These are phyloP conservation scores for Lactarius hengduanensis DNA, from an alignment of 768 basidiomycete species.

Conservation along the genomic window DNA sequence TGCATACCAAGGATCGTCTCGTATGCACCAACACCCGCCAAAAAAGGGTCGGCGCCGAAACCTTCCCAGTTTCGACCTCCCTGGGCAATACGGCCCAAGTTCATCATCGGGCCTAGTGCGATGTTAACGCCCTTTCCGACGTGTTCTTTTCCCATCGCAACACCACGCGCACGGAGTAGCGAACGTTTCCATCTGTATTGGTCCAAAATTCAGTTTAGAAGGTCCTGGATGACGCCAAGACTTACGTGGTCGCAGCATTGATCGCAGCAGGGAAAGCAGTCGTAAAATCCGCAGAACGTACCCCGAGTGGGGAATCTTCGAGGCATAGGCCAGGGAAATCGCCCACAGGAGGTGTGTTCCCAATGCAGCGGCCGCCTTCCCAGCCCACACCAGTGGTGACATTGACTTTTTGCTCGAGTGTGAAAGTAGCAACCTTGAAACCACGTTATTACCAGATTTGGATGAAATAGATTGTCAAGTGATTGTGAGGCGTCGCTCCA, in stretches of 20 bases:
- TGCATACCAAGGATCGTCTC: constrained; percentile 87
- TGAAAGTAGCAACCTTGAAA: constrained; percentile 20
- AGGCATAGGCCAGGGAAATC: constrained; percentile 70
- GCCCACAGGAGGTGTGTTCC: constrained; percentile 54
- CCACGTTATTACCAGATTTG: not conserved
- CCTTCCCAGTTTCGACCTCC: constrained; percentile 95
- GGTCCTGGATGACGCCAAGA: constrained; percentile 1
- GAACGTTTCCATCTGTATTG: constrained; percentile 64
- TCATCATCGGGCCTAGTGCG: constrained; percentile 81
- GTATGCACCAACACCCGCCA: constrained; percentile 71
- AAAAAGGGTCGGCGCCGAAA: constrained; percentile 89
- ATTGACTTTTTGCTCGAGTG: constrained; percentile 29
- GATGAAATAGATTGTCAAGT: not conserved
- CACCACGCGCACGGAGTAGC: constrained; percentile 72
- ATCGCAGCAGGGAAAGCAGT: constrained; percentile 84
- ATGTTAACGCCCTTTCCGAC: constrained; percentile 81
- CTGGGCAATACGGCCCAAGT: constrained; percentile 72
- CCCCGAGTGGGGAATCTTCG: constrained; percentile 75
- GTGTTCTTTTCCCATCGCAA: constrained; percentile 81
- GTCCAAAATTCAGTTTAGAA: constrained; percentile 6
- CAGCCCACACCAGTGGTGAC: constrained; percentile 43
- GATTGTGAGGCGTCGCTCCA: not conserved
- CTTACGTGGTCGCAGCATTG: constrained; percentile 78
- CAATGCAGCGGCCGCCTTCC: constrained; percentile 64
- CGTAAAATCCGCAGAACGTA: constrained; percentile 70